Evolutionary conservation across 2,329 filamentous ascomycete genomes (phyloP), one percentile per base, ranked within the genome.

Genomic region (Phoma sp.): DNA sequence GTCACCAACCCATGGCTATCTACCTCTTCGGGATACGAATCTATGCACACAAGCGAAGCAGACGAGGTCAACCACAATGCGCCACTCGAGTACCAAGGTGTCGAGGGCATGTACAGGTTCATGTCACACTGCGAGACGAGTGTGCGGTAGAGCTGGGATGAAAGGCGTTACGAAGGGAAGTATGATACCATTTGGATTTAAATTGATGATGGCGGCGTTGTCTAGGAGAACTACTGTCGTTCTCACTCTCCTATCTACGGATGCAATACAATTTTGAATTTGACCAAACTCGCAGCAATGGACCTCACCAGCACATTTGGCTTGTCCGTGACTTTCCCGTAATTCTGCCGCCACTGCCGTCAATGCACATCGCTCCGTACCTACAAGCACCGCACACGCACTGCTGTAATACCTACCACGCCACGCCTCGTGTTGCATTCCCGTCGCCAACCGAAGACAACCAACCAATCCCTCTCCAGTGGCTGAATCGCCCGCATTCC

Each of bases 101-200:
- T 86, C 13, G 84, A 89, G 66, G 87, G 86, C 3, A 88, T 90
- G 31, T 86, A 87, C 65, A 80, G 80, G 45, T 89, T 89, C 67
- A 78, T 89, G 55, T 83, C 86, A 63, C 82, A 88, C 60, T 87
- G 86, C 63, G 85, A 88, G 70, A 74, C 76, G 25, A 64, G 59
- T 48, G 53, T 43, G 32, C 51, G 49, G 43, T 54, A 54, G 29
- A 24, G 9, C 9, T 13, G 36, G 25, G 25, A 35, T 8, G 24
- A 45, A 10, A 31, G 44, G 55, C 48, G 60, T 62, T 60, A 39
- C 12, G 43, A 53, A 33, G 38, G 41, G 44, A 51, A 36, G 39
- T 32, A 55, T 44, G 57, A 71, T 70, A 69, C 61, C 62, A 68
- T 21, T 68, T 64, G 64, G 68, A 55, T 66, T 45, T 37, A 72